Conservation (phyloP, 2,329 filamentous ascomycete genomes). For the Alternaria postmessia region DNA sequence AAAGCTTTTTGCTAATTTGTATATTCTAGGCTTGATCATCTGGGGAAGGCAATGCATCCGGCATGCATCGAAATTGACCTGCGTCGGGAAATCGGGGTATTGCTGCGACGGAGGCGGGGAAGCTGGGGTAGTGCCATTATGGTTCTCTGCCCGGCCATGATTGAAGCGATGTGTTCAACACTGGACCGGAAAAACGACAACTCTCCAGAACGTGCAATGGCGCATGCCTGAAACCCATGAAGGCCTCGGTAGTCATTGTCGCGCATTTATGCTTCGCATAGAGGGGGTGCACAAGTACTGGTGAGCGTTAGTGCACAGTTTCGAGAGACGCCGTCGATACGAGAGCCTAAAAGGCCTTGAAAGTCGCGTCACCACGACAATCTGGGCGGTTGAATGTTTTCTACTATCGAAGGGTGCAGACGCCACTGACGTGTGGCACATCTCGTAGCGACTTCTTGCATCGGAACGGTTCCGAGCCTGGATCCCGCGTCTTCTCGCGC, state of each 20-base stretch:
- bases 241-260: not conserved
- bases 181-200: not conserved
- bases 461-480: constrained; percentile 1
- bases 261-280: not conserved
- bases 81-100: constrained; percentile 29
- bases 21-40: not conserved
- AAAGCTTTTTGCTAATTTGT: not conserved
- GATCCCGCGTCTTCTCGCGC: not conserved
- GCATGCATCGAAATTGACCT: constrained; percentile 8
- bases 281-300: not conserved
- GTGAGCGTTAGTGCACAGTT: not conserved
- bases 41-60: constrained; percentile 1
- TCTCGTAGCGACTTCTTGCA: not conserved
- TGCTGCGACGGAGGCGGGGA: constrained; percentile 21
- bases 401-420: not conserved
- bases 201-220: not conserved
- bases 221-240: not conserved
- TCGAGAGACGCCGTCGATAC: not conserved
- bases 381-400: not conserved
- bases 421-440: not conserved
- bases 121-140: constrained; percentile 10
- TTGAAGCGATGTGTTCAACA: not conserved
- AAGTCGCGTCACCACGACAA: not conserved
- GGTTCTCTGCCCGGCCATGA: not conserved
- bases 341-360: not conserved